A percentile compares a stretch with the other conserved stretches of the same genome.
Conservation (phyloP, 2,329 filamentous ascomycete species). For the Ramularia collo-cygni region DNA sequence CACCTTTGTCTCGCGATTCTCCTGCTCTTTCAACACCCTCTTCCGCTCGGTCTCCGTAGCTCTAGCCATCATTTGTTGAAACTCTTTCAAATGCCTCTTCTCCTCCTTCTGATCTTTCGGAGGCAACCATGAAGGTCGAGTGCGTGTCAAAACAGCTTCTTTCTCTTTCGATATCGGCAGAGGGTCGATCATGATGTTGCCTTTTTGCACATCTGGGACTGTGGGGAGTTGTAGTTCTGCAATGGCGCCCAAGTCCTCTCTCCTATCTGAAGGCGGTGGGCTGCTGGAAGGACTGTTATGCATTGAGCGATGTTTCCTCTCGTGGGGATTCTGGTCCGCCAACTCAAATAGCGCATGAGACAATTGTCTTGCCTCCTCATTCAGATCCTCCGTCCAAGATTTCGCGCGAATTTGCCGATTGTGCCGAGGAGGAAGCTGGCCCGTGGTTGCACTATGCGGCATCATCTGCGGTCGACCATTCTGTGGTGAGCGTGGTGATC, state of each 20-base stretch:
- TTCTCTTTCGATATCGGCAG: conserved; percentile 81
- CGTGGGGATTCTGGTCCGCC: conserved; percentile 42
- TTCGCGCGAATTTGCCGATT: conserved; percentile 43
- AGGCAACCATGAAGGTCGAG: conserved; percentile 72
- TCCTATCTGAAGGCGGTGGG: conserved; percentile 20
- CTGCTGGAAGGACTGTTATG: conserved; percentile 20
- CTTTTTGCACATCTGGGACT: conserved; percentile 54
- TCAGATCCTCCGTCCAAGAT: conserved; percentile 70
- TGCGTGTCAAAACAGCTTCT: conserved; percentile 73
- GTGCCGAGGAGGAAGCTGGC: conserved; percentile 20
- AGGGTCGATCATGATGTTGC: conserved; percentile 77
- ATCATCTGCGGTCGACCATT: conserved; percentile 21
- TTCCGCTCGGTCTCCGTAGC: conserved; percentile 53
- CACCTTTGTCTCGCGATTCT: conserved; percentile 46
- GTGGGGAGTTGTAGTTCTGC: conserved; percentile 52
- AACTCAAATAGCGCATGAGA: conserved; percentile 78
- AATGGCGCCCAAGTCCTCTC: no score
- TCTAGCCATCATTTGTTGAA: conserved; percentile 71
- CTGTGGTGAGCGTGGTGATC: conserved; percentile 25
- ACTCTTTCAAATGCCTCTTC: conserved; percentile 76
- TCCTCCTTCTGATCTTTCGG: conserved; percentile 89
- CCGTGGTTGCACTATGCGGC: conserved; percentile 27
- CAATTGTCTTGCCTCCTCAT: conserved; percentile 63
- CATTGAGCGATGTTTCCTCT: conserved; percentile 39
- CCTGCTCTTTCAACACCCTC: conserved; percentile 43